Evolutionary conservation across 2,329 filamentous ascomycete species (phyloP), one percentile per base, ranked within the genome.

Genomic region (Metarhizium anisopliae): DNA sequence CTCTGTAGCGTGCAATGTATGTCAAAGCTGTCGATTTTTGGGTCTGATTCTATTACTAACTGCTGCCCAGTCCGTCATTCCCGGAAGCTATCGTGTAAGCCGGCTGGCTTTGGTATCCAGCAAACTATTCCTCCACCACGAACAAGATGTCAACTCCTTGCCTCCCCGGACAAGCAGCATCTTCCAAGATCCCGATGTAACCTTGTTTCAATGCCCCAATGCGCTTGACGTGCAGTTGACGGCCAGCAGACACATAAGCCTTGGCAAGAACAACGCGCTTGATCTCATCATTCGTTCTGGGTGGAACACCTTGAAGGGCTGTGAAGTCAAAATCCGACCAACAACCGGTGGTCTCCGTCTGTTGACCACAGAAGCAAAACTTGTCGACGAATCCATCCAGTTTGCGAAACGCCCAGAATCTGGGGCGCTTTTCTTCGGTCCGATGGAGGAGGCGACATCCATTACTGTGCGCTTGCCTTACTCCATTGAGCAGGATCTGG

Each of bases 181-280:
- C 6, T 75, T 89, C 55, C 79, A 73, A 47, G 76, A 79, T 16
- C 77, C 86, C 0, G 80, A 82, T 6, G 77, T 95, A 0, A 78
- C 84, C n/a, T 78, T 93, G 32, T 95, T 89, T 66, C 88, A 91
- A 36, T 81, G 84, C 16, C 70, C 79, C 1, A 77, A 84, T 50
- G 81, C 87, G 0, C 81, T 96, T 4, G 82, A 90, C 58, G 81
- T 88, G 2, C 80, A 79, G 51, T 73, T 95, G 7, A 77, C 75
- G 47, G 77, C 88, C 0, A 84, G 88, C 0, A 86, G 81, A 59
- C 76, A 85, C 49, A 86, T 95, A 29, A 85, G 93, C 59, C 81
- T 99, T 5, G 89, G 95, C 66, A 85, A 85, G 61, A 85, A 86
- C 63, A 89, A 89, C 56, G 85, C 83, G 0, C 75, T 97, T 0